Base-by-base conservation (phyloP, 1,284 basidiomycete species). In the Leccinum huronense region DNA sequence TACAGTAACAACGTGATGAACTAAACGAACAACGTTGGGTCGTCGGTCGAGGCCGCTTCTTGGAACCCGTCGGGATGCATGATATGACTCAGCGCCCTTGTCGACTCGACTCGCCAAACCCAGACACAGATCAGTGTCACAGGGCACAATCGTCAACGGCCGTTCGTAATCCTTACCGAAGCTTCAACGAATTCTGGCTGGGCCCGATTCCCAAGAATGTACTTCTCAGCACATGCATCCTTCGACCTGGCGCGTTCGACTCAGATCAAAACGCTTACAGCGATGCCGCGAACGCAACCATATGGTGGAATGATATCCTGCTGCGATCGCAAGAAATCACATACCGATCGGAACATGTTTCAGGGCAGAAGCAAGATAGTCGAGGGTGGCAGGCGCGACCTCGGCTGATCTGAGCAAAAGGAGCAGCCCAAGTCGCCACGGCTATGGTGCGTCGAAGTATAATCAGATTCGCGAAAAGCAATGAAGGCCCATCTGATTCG, bases 181-280 rank as follows among this genome's bases (percentile, higher is more conserved):
- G 42, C 0, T 60, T 61, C 2, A 61, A 54, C 30, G 70, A 69
- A 34, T 38, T 67, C 4, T 56, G 33, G 1, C 42, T 48, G 8
- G 58, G 65, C 23, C 23, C 2, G 23, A 23, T 23, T 31, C n/a
- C 30, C 3, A 27, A 14, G 8, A 31, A 11, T 30, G 13, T 30
- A 14, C 13, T 0, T 14, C 9, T 36, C 23, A 23, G 68, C 65
- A 53, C 65, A 14, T 72, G 71, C 57, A 66, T 71, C 60, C 57
- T 73, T 13, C 57, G 72, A 63, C 66, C 63, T 0, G 71, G 65
- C 51, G 51, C 45, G 0, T 75, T 68, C 36, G 51, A 64, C n/a
- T 40, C 5, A 23, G 23, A 23, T 19, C 13, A 42, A 38, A 27
- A 6, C 60, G 65, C 66, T 8, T 73, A 73, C 27, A 36, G 34